Conservation (phyloP, 1,284 basidiomycete species). For the Leccinum subfulvum region DNA sequence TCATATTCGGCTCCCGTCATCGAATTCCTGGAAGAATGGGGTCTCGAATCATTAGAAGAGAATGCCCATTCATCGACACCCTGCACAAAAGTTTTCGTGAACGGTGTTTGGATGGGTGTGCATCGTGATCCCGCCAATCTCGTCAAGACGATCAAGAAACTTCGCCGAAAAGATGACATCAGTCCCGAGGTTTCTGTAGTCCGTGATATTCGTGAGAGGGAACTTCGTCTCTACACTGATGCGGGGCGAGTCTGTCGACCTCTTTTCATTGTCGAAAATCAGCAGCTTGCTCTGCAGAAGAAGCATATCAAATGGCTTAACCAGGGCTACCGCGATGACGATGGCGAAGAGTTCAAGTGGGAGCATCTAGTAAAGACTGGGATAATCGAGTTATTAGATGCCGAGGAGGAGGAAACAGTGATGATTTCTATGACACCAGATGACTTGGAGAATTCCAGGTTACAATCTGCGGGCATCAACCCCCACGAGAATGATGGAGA, state of each 20-base stretch:
- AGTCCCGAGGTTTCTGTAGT: conserved; percentile 96
- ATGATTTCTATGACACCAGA: conserved; percentile 99
- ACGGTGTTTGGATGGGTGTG: conserved; percentile 99
- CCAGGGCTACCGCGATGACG: conserved; percentile 50
- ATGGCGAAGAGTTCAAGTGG: conserved; percentile 76
- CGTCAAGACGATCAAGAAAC: conserved; percentile 89
- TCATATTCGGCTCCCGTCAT: conserved; percentile 95
- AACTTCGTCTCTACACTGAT: conserved; percentile 93
- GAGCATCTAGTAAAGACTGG: conserved; percentile 83
- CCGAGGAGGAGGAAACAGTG: conserved; percentile 98
- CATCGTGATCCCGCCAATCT: conserved; percentile 93
- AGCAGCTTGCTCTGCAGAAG: conserved; percentile 81
- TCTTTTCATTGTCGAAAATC: conserved; percentile 94
- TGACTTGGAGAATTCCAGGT: conserved; percentile 84
- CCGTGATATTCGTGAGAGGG: conserved; percentile 94
- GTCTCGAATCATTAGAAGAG: conserved; percentile 88
- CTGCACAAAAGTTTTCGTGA: conserved; percentile 97
- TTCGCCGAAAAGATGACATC: conserved; percentile 94
- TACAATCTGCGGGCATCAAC: conserved; percentile 63
- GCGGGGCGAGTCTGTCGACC: conserved; percentile 96
- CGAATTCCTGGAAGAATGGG: conserved; percentile 99
- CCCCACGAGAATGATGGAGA: conserved; percentile 62
- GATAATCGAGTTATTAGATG: conserved; percentile 93
- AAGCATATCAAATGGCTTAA: conserved; percentile 80
- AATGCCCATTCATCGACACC: conserved; percentile 80